Evolutionary conservation across 2,329 filamentous ascomycete species (phyloP).

Genomic region (Endoconidiophora polonica): DNA sequence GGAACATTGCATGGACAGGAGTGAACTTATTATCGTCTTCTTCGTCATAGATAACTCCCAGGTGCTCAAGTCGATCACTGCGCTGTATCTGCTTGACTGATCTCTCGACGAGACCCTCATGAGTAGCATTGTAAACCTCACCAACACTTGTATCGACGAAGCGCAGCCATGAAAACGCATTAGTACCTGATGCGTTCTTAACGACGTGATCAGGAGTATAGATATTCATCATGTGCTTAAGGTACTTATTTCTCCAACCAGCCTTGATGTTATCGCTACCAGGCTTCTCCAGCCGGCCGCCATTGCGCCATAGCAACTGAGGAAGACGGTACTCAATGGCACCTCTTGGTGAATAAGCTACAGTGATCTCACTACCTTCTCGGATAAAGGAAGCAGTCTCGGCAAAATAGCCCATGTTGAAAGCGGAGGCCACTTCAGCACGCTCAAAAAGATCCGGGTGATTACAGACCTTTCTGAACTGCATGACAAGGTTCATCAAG

Average conservation of each 20-base stretch:
- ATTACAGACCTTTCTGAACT: conserved; percentile 98
- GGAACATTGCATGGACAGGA: conserved; percentile 64
- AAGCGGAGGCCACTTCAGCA: conserved; percentile 75
- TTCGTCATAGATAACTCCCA: conserved; percentile 57
- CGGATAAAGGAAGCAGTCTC: conserved; percentile 92
- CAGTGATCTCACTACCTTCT: conserved; percentile 62
- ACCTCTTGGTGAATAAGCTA: conserved; percentile 77
- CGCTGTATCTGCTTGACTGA: conserved; percentile 43
- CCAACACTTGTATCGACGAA: conserved; percentile 63
- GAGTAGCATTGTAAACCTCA: conserved; percentile 56
- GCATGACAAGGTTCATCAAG: conserved; percentile 98
- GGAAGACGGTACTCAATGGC: conserved; percentile 74
- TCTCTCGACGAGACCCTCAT: conserved; percentile 55
- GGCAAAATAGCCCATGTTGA: conserved; percentile 71
- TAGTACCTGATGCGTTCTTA: conserved; percentile 40
- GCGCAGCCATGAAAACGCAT: conserved; percentile 75
- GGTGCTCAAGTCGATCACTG: conserved; percentile 42
- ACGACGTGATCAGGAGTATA: conserved; percentile 69
- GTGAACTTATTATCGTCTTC: conserved; percentile 46
- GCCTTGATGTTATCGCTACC: conserved; percentile 57
- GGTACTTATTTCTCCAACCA: conserved; percentile 63
- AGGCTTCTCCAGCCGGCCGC: conserved; percentile 57
- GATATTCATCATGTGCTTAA: conserved; percentile 75
- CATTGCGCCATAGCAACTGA: conserved; percentile 63
- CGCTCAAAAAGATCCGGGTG: conserved; percentile 95